Evolutionary conservation across 2,329 filamentous ascomycete genomes (phyloP), one percentile per base, ranked within the genome.

Genomic region (Fusarium nelsonii): DNA sequence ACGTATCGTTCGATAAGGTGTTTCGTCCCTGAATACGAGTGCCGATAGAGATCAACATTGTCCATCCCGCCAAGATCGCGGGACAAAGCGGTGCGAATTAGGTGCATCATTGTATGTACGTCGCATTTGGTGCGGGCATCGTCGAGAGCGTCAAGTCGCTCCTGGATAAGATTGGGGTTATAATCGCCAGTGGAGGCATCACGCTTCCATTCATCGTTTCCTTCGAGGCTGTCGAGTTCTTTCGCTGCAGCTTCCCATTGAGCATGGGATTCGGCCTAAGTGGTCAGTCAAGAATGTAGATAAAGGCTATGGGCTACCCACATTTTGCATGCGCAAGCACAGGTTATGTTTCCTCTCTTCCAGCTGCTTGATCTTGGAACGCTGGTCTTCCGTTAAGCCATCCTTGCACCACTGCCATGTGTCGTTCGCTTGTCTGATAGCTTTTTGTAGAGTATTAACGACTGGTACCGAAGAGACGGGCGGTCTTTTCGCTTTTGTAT

Each of bases 51-150:
- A 53, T 90, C 87, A 41, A 91, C 85, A 74, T 94, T 92, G 65
- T 92, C 93, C 91, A 97, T 97, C 52, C 91, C 92, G 9, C 93
- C 94, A 11, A 97, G 82, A 72, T 94, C 90, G 44, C 94, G 90
- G 39, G 91, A 93, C 49, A 97, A 81, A 3, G 92, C 86, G 1
- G 93, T 97, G 30, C 94, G 89, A 37, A 97, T 85, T 37, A 96
- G 84, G 74, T 93, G 90, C 74, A 96, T 85, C 91, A 97, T 96
- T 58, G 85, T 84, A 65, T 85, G 86, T 56, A 93, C 85, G 78
- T 97, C 92, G 69, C 89, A 88, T 68, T 85, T 90, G 12, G 85
- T 83, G 7, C 92, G 87, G 16, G 93, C 94, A 12, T 91, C 85
- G 70, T 97, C 91, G 63, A 97, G 84, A 69, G 93, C 88, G 54